Percentiles rank a stretch among this genome's conserved stretches.
Conservation (phyloP, 2,329 filamentous ascomycete species). For the Penicillium sp. region DNA sequence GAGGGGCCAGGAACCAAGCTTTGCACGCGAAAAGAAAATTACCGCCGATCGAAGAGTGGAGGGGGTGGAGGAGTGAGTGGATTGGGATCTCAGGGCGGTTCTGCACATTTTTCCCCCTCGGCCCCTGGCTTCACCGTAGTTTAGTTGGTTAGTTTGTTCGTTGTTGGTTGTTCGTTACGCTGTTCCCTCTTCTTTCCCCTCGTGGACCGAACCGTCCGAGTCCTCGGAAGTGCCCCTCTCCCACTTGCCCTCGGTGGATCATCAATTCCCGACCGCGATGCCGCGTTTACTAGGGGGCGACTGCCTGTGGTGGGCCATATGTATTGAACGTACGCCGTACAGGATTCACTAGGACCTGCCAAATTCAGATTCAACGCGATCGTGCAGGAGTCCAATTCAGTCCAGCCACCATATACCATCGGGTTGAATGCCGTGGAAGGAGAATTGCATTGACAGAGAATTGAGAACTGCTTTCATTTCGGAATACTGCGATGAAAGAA, state of each 20-base stretch:
- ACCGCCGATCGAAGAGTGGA: slow-evolving; percentile 6
- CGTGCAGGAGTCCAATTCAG: too few relatives aligned
- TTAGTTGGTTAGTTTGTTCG: too few relatives aligned
- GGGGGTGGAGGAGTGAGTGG: too few relatives aligned
- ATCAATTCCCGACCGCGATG: slow-evolving; percentile 23
- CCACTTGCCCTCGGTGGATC: slow-evolving; percentile 16
- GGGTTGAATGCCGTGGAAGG: too few relatives aligned
- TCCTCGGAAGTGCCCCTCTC: slow-evolving; percentile 33
- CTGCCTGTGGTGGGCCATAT: too few relatives aligned
- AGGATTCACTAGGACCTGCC: too few relatives aligned
- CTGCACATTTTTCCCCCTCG: background rate
- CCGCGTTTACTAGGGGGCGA: slow-evolving; percentile 13
- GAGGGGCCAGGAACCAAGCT: slow-evolving; percentile 13
- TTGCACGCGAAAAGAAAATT: slow-evolving; percentile 6
- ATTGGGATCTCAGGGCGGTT: slow-evolving; percentile 1
- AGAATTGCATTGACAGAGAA: too few relatives aligned
- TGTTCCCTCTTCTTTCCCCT: slow-evolving; percentile 12
- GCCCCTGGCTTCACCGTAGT: slow-evolving; percentile 28
- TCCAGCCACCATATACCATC: too few relatives aligned
- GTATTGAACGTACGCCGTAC: too few relatives aligned
- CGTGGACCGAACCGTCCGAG: slow-evolving; percentile 25
- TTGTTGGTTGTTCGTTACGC: too few relatives aligned
- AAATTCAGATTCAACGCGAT: too few relatives aligned
- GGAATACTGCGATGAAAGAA: slow-evolving; percentile 11
- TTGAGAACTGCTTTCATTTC: too few relatives aligned